Evolutionary conservation across 257 asterid species (phyloP), one percentile per base, ranked within the genome.

Genomic region (Nicotiana paniculata): DNA sequence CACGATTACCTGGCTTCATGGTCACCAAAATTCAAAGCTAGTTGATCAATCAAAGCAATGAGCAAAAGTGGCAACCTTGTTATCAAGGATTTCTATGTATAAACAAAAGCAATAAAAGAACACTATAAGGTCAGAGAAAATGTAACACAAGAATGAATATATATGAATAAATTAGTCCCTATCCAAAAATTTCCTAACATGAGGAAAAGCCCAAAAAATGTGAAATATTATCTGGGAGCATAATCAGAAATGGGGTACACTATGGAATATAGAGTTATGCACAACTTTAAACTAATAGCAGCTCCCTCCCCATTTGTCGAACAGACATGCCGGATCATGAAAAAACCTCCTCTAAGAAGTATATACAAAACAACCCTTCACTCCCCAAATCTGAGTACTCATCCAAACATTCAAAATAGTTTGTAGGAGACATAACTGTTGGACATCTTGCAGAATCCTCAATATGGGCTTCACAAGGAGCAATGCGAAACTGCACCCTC

Each of bases 361-460:
- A 86, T 87, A 84, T 86, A 84, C 89, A 90, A 32, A 26, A 48
- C 26, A 66, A 46, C 35, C 66, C 74, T 10, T 48, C 43, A 51
- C 53, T 48, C 16, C 62, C 61, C 32, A 72, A 72, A 72, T 21
- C 62, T 11, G 58, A 39, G 77, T 79, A 85, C 86, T 68, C 85
- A 86, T 62, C 82, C 48, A 83, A 85, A 61, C 84, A 85, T 86
- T 89, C 88, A 89, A 87, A 89, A 87, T 78, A 81, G 86, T 77
- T 86, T 87, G 83, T 88, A 43, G 86, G 82, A 85, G 82, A 89
- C 88, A 67, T 67, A 48, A 74, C 83, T 69, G 72, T 81, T 88
- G 83, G 70, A 81, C 75, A 62, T 85, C 84, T 82, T 74, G 82
- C 82, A 82, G 81, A 82, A 90, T 74, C 43, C 43, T 48, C 79